Evolutionary conservation across 768 basidiomycete species (phyloP), one percentile per base, ranked within the genome.

Genomic region (Macrocybe gigantea): DNA sequence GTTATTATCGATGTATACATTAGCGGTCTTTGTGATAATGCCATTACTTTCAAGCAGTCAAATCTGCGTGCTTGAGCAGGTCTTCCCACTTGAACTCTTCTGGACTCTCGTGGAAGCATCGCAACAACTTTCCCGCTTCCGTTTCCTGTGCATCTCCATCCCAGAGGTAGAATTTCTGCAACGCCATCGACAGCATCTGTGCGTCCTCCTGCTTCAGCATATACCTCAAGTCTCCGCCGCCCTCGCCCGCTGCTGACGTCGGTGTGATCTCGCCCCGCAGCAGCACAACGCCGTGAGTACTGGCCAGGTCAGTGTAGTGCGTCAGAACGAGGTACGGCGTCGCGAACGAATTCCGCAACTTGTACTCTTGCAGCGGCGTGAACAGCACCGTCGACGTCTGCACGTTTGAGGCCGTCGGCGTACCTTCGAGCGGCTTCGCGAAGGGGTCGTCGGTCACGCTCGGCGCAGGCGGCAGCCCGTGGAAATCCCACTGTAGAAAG

Each of bases 291-390:
- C 80, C 83, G 58, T 97, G 92, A 4, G 87, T 82, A 29, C 75
- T 64, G 1, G 83, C 80, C 5, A 99, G 69, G 58, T 98, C 94
- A 43, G 94, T 86, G 65, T 98, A 97, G 64, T 90, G 82, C 4
- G 94, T 97, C 35, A 97, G 59, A 15, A 88, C 87, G 22, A 99
- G 75, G 60, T 92, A 89, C 1, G 95, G 94, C 5, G 92, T 93
- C 6, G 96, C 88, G 63, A 85, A 97, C 12, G 85, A 75, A 45
- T 77, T 76, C 36, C 87, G 83, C 48, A 82, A 66, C 64, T 96
- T 95, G 78, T 91, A 99, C 68, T 97, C 95, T 55, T 88, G 85
- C 38, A 98, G 74, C 2, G 94, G 89, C 0, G 96, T 93, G 71
- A 95, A 95, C 33, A 98, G 73, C 45, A 95, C 75, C 0, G 93